A percentile compares a stretch with the other conserved stretches of the same genome.
These are phyloP conservation scores for Brassica cretica DNA, from an alignment of 345 rosid genomes.

Conservation along the genomic window DNA sequence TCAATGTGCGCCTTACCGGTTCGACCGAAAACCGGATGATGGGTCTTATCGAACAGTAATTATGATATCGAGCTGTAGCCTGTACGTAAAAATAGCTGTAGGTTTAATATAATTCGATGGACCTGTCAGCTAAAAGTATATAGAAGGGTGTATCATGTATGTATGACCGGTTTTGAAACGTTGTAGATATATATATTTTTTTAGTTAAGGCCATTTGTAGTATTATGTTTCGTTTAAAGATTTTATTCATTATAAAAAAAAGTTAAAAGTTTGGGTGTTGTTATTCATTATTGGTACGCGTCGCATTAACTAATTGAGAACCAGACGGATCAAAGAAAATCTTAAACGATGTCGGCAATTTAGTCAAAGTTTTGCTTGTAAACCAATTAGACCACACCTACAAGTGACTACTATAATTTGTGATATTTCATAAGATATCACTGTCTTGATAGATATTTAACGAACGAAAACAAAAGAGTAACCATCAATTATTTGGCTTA, in stretches of 20 bases:
- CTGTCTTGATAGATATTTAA: constrained; percentile 4
- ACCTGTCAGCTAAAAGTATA: background rate
- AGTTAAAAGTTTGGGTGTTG: background rate
- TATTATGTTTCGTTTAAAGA: background rate
- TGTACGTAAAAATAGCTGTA: constrained; percentile 8
- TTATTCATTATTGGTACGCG: background rate
- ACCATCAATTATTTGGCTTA: background rate
- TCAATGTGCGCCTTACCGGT: background rate
- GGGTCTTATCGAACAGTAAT: background rate
- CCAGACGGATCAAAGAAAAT: background rate
- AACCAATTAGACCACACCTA: background rate
- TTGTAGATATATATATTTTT: background rate
- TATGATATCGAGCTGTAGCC: background rate
- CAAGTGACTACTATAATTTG: background rate
- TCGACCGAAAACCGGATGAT: constrained; percentile 1
- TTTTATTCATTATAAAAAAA: background rate
- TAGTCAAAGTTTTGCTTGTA: background rate
- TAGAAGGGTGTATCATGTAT: background rate
- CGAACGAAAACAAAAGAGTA: constrained; percentile 5
- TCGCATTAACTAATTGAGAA: constrained; percentile 4
- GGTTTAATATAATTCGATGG: constrained; percentile 25
- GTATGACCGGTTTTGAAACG: background rate
- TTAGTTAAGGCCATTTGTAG: background rate
- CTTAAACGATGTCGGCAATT: constrained; percentile 3
- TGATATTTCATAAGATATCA: background rate